phyloP scores from a whole-genome alignment of 2,329 filamentous ascomycete species.

The Coniella vitis region DNA sequence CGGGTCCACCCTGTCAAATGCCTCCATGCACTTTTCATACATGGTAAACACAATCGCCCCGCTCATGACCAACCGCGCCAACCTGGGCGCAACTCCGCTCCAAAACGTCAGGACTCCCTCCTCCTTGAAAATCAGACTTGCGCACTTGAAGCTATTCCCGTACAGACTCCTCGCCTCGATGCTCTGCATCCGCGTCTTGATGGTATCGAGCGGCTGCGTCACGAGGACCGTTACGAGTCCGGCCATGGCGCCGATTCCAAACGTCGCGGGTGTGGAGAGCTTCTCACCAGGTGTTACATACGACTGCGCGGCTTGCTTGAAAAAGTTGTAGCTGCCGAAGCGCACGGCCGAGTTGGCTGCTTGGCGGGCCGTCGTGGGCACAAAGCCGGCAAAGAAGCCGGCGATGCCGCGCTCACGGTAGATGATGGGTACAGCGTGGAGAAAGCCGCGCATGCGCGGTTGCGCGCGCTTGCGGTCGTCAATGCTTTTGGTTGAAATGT shows the following conservation, averaged over 20 bases:
- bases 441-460: constrained; percentile 83
- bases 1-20: constrained; percentile 74
- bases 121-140: constrained; percentile 73
- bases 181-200: constrained; percentile 98
- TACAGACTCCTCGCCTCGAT: constrained; percentile 76
- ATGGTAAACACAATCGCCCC: constrained; percentile 98
- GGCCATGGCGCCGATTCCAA: constrained; percentile 81
- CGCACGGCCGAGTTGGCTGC: constrained; percentile 89
- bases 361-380: constrained; percentile 89
- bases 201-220: constrained; percentile 73
- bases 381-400: constrained; percentile 95
- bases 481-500: no score
- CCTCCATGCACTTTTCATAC: constrained; percentile 94
- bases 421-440: constrained; percentile 84
- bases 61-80: constrained; percentile 80
- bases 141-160: constrained; percentile 82
- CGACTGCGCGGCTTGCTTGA: constrained; percentile 85
- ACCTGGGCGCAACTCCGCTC: constrained; percentile 82
- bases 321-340: constrained; percentile 83
- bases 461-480: constrained; percentile 85
- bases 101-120: constrained; percentile 89
- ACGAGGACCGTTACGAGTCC: constrained; percentile 85
- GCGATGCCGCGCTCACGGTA: constrained; percentile 78
- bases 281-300: constrained; percentile 95
- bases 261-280: constrained; percentile 79